Percentiles rank a stretch among this genome's conserved stretches.
Conservation (phyloP, 1,284 basidiomycete species). For the Malassezia japonica region DNA sequence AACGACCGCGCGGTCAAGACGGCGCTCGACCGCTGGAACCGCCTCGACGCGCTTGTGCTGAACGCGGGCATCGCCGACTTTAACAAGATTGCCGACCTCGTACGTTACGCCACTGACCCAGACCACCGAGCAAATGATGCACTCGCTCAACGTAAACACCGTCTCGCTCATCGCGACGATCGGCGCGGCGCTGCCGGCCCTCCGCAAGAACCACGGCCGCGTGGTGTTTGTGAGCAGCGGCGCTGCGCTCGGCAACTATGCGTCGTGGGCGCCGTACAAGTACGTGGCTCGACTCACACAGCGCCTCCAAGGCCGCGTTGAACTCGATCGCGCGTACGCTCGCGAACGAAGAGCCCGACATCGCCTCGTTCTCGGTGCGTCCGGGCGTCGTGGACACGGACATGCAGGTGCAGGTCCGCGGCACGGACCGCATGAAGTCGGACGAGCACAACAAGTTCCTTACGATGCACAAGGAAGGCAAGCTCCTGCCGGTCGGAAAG, state of each 20-base stretch:
- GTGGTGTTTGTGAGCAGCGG: slow-evolving; percentile 74
- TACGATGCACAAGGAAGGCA: slow-evolving; percentile 57
- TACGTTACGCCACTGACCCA: slow-evolving; percentile 22
- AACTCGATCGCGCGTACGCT: slow-evolving; percentile 71
- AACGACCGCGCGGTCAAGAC: slow-evolving; percentile 56
- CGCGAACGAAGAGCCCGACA: slow-evolving; percentile 64
- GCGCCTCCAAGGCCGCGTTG: slow-evolving; percentile 59
- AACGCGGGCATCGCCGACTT: slow-evolving; percentile 61
- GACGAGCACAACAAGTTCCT: slow-evolving; percentile 57
- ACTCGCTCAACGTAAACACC: slow-evolving; percentile 69
- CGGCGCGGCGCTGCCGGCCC: slow-evolving; percentile 58
- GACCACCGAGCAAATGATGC: slow-evolving; percentile 54
- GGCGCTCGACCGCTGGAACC: slow-evolving; percentile 57
- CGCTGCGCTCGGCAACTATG: slow-evolving; percentile 60
- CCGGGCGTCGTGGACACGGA: slow-evolving; percentile 68
- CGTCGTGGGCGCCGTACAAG: slow-evolving; percentile 70
- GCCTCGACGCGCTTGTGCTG: slow-evolving; percentile 65
- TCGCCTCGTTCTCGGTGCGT: slow-evolving; percentile 66
- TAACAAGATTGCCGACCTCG: slow-evolving; percentile 31
- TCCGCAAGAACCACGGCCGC: slow-evolving; percentile 57
- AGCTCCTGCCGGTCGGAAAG: slow-evolving; percentile 53
- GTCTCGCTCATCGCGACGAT: slow-evolving; percentile 66
- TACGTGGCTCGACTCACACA: slow-evolving; percentile 1
- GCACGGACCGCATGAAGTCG: slow-evolving; percentile 52
- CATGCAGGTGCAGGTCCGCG: slow-evolving; percentile 50